phyloP scores from a whole-genome alignment of 257 asterid genomes.

The Catharanthus roseus region DNA sequence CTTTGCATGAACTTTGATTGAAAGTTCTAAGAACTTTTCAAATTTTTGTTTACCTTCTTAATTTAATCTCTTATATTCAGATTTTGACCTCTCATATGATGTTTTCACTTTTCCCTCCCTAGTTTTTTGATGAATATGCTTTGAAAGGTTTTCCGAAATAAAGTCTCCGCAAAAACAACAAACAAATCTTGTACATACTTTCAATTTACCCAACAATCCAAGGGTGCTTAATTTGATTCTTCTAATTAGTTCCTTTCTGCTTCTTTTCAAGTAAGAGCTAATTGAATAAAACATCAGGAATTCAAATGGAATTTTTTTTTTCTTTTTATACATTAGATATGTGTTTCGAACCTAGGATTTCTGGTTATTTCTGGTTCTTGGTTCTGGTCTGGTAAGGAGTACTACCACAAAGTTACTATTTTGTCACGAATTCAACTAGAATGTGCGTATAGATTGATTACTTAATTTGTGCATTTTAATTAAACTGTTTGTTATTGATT shows the following conservation, averaged over 20 bases:
- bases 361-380: too few species aligned
- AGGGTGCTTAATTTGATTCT: neutral
- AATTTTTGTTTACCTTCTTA: neutral
- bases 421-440: neutral
- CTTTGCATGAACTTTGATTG: neutral
- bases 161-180: neutral
- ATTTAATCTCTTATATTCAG: neutral
- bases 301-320: too few species aligned
- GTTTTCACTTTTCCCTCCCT: neutral
- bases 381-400: too few species aligned
- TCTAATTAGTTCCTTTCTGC: too few species aligned
- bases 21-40: neutral
- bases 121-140: neutral
- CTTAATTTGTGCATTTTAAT: too few species aligned
- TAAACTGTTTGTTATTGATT: neutral
- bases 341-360: too few species aligned
- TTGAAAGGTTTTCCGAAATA: neutral
- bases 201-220: neutral
- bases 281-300: too few species aligned
- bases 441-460: neutral
- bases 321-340: too few species aligned
- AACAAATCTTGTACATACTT: neutral
- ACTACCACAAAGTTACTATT: too few species aligned
- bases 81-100: neutral
- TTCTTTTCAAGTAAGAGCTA: too few species aligned